Conservation (phyloP, 108 stramenopile species). For the Cyclotella kingstonii region DNA sequence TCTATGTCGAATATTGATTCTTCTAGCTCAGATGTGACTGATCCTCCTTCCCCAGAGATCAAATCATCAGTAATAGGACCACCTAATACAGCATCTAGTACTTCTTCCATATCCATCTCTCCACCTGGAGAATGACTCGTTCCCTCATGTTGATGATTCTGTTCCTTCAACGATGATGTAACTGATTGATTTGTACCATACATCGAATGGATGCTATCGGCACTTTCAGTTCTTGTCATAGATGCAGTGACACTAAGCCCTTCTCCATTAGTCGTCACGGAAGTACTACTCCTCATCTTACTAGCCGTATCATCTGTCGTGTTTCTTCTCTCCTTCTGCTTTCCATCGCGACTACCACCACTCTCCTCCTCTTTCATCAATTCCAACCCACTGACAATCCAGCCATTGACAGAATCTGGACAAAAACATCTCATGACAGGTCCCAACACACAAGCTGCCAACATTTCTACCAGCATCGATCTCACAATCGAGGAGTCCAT, state of each 20-base stretch:
- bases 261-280: not conserved
- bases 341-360: no score
- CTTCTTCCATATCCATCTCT: conserved; percentile 27
- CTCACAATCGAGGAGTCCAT: conserved; percentile 58
- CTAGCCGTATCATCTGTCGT: no score
- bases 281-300: not conserved
- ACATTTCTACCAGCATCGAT: conserved; percentile 68
- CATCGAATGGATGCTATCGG: conserved; percentile 7
- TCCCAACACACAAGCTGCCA: conserved; percentile 56
- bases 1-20: conserved; percentile 25
- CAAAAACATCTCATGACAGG: conserved; percentile 73
- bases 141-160: conserved; percentile 4
- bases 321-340: no score
- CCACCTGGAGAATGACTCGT: not conserved
- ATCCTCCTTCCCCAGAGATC: conserved; percentile 30
- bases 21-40: conserved; percentile 29
- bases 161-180: not conserved
- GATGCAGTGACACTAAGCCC: not conserved
- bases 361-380: conserved; percentile 13
- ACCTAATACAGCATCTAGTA: conserved; percentile 3
- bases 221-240: conserved; percentile 8
- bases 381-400: conserved; percentile 12
- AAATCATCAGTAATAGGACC: not conserved
- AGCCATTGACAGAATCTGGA: conserved; percentile 68
- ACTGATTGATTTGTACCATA: conserved; percentile 8